Percentiles rank a stretch among this genome's conserved stretches.
Evolutionary conservation across 2,329 filamentous ascomycete genomes (phyloP).

Genomic region (Colletotrichum navitas): DNA sequence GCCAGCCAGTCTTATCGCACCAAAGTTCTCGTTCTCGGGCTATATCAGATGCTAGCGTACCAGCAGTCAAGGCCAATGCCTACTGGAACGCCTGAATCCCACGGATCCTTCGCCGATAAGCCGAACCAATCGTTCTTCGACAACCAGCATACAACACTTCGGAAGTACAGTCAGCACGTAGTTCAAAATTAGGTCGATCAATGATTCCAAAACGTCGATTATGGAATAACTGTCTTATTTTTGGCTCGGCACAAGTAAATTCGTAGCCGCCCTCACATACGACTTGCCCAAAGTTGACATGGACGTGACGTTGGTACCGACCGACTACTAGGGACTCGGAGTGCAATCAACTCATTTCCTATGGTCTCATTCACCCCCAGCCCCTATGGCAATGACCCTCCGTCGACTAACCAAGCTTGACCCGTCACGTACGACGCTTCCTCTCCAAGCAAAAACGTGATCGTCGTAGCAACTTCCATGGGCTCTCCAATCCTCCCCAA

Average conservation of each 20-base stretch:
- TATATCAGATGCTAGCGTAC: not conserved
- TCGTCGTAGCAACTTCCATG: conserved; percentile 47
- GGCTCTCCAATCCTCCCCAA: conserved; percentile 46
- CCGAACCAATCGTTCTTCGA: not conserved
- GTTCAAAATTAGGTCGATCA: not conserved
- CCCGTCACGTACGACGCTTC: conserved; percentile 48
- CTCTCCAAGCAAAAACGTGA: conserved; percentile 48
- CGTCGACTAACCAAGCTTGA: conserved; percentile 46
- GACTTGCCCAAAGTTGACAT: not conserved
- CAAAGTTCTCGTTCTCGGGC: not conserved
- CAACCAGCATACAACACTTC: not conserved
- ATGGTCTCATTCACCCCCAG: no score
- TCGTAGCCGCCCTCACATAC: not conserved
- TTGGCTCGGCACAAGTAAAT: not conserved
- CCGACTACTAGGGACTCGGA: not conserved
- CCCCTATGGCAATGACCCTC: conserved; percentile 40
- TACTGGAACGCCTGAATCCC: not conserved
- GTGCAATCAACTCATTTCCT: not conserved
- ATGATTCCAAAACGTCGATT: not conserved
- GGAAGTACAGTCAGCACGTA: not conserved
- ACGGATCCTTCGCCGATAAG: not conserved
- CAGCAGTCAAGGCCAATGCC: not conserved
- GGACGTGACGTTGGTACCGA: not conserved
- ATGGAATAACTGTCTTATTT: no score
- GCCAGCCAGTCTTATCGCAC: not conserved